These are phyloP conservation scores for Teratosphaeria pseudoeucalypti DNA, from an alignment of 2,329 filamentous ascomycete genomes.

Conservation along the genomic window DNA sequence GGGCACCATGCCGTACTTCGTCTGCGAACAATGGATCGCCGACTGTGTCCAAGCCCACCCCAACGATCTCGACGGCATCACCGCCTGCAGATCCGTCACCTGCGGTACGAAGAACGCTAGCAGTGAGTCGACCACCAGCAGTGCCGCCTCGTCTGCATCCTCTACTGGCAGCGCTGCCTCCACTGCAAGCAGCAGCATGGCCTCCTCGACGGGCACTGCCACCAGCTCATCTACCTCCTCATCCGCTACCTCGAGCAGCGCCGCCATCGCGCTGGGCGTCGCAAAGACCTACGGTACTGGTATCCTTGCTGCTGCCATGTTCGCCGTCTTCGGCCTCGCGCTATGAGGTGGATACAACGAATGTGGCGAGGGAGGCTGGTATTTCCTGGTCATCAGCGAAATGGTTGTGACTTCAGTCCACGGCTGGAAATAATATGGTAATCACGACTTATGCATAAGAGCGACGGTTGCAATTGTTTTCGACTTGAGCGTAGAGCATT, in stretches of 20 bases:
- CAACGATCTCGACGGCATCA: slow-evolving; percentile 28
- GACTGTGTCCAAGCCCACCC: slow-evolving; percentile 32
- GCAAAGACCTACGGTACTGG: slow-evolving; percentile 43
- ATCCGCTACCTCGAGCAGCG: slow-evolving; percentile 28
- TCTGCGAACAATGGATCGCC: slow-evolving; percentile 44
- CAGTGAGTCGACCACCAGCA: slow-evolving; percentile 21
- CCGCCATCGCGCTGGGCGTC: slow-evolving; percentile 36
- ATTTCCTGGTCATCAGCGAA: background rate
- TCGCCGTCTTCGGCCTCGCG: slow-evolving; percentile 47
- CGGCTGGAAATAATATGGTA: background rate
- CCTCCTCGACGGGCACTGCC: slow-evolving; percentile 10
- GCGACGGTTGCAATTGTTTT: background rate
- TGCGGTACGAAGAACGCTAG: slow-evolving; percentile 45
- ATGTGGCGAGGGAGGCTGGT: background rate
- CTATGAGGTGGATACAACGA: slow-evolving; percentile 33
- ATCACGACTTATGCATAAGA: background rate
- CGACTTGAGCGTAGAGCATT: background rate
- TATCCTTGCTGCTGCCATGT: slow-evolving; percentile 38
- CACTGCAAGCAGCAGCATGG: slow-evolving; percentile 14
- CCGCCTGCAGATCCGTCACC: slow-evolving; percentile 36
- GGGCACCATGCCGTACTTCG: slow-evolving; percentile 49
- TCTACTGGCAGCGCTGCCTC: slow-evolving; percentile 20
- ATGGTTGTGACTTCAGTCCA: background rate
- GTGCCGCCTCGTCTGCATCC: slow-evolving; percentile 13
- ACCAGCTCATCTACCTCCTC: slow-evolving; percentile 7